phyloP scores from a whole-genome alignment of 2,329 filamentous ascomycete genomes.

The Fusarium acutatum region DNA sequence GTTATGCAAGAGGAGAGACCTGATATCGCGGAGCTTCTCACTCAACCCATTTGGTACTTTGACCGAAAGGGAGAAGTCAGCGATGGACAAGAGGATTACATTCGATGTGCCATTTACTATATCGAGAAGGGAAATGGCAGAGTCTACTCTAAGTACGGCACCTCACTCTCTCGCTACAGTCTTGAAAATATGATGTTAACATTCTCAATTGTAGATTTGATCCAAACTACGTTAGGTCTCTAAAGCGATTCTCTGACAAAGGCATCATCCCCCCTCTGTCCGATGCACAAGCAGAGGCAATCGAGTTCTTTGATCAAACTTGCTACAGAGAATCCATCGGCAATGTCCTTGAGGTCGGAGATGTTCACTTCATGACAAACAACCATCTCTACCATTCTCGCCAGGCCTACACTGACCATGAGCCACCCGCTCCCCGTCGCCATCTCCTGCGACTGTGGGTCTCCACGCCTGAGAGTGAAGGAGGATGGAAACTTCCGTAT shows the following conservation, averaged over 20 bases:
- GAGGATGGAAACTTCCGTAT: slow-evolving; percentile 84
- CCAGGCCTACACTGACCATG: slow-evolving; percentile 75
- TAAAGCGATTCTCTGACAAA: slow-evolving; percentile 17
- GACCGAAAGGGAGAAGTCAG: slow-evolving; percentile 88
- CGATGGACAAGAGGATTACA: slow-evolving; percentile 77
- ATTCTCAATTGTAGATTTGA: no score
- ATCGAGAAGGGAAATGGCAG: slow-evolving; percentile 66
- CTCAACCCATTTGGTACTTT: slow-evolving; percentile 87
- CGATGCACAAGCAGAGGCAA: slow-evolving; percentile 68
- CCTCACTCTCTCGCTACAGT: no score
- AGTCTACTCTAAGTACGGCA: slow-evolving; percentile 71
- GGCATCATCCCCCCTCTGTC: slow-evolving; percentile 28
- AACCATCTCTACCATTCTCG: slow-evolving; percentile 80
- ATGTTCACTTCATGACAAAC: slow-evolving; percentile 86
- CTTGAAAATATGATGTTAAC: no score
- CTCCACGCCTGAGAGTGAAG: slow-evolving; percentile 79
- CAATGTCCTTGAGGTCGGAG: slow-evolving; percentile 85
- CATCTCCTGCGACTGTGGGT: slow-evolving; percentile 88
- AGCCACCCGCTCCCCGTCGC: slow-evolving; percentile 71
- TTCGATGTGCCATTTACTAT: slow-evolving; percentile 77
- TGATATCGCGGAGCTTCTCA: slow-evolving; percentile 78
- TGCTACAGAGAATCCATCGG: slow-evolving; percentile 76
- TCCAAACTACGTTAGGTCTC: slow-evolving; percentile 74
- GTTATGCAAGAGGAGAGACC: slow-evolving; percentile 78
- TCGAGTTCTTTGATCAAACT: slow-evolving; percentile 68